Percentiles rank a stretch among this genome's conserved stretches.
phyloP scores from a whole-genome alignment of 805 yeast genomes.

The Henningerozyma blattae region DNA sequence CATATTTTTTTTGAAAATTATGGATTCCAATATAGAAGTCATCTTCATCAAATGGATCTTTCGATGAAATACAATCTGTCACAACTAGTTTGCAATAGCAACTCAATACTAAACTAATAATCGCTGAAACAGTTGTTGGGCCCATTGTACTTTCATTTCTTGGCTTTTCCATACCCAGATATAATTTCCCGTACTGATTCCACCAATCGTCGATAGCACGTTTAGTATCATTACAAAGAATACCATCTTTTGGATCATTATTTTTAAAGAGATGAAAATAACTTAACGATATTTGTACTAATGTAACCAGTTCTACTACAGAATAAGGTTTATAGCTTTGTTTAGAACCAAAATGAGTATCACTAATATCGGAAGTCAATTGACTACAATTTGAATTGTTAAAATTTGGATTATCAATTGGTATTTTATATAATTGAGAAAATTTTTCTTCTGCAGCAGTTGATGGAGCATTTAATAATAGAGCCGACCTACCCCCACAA shows the following conservation, averaged over 20 bases:
- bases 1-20: conserved; percentile 65
- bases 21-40: conserved; percentile 55
- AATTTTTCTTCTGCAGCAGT: conserved; percentile 77
- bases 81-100: conserved; percentile 54
- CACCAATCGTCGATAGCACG: conserved; percentile 72
- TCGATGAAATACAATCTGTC: conserved; percentile 46
- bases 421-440: conserved; percentile 55
- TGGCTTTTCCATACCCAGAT: conserved; percentile 20
- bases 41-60: conserved; percentile 75
- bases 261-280: conserved; percentile 68
- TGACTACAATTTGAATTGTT: background rate
- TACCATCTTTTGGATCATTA: conserved; percentile 59
- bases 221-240: conserved; percentile 68
- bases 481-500: conserved; percentile 79
- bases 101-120: conserved; percentile 65
- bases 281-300: conserved; percentile 64
- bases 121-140: conserved; percentile 61
- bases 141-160: conserved; percentile 43
- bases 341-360: background rate
- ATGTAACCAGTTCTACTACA: conserved; percentile 56
- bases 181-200: conserved; percentile 47
- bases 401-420: conserved; percentile 11
- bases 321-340: conserved; percentile 29
- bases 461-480: conserved; percentile 57
- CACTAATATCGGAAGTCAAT: background rate